Base-by-base conservation (phyloP, 768 basidiomycete genomes). In the Aureoboletus auriporus region DNA sequence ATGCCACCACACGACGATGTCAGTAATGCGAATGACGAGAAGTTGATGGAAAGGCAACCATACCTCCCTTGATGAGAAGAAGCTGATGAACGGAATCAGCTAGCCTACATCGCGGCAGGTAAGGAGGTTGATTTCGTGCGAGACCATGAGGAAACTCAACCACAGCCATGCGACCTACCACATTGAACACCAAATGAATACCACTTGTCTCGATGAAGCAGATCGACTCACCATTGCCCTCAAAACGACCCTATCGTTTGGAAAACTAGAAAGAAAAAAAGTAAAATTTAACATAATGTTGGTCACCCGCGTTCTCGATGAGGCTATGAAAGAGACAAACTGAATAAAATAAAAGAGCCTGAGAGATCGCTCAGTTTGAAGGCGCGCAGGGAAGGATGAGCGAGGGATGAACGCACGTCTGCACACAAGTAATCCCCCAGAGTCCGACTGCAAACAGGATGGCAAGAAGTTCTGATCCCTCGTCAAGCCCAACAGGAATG, bases 341-440 rank as follows among this genome's bases (percentile, higher is more conserved):
- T 58, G 52, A 8, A 59, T 40, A 31, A 58, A 58, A 28, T 58
- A 58, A 45, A 55, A 58, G 20, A 58, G 27, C 13, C 56, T 58
- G 27, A 28, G 7, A 12, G 14, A 29, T 17, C 0, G 8, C 28
- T 39, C 20, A 47, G 13, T 20, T 16, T 11, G 26, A 8, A 28
- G 34, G 20, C 12, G 35, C 7, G 42, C 14, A 28, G 10, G 11
- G 16, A 37, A 29, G 17, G 35, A 20, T 17, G 17, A 7, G 31
- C 9, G 13, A 39, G 12, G 1, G 28, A 49, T 36, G 39, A 34
- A 49, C 51, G 26, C 34, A 60, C 59, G 59, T 50, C 30, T 59
- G 58, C 6, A 50, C 46, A 39, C 58, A 59, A 34, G 58, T 61
- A 39, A 61, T 51, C 7, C 59, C 59, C 59, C 59, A 59, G 10